Percentiles rank a stretch among this genome's conserved stretches.
Evolutionary conservation across 495 filamentous ascomycete species (phyloP).

Genomic region (Beverwykella pulmonaria): DNA sequence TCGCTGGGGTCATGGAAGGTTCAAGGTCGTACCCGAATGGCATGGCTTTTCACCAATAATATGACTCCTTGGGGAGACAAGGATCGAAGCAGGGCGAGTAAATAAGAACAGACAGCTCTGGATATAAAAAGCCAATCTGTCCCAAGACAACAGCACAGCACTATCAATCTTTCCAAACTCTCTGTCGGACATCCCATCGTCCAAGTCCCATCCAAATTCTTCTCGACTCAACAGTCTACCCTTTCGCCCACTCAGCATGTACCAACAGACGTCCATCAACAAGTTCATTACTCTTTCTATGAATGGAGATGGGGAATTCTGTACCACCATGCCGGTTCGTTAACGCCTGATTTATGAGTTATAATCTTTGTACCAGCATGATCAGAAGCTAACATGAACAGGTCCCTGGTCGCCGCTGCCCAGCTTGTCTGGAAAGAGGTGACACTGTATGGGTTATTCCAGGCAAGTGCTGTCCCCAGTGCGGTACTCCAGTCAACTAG

Average conservation of each 20-base stretch:
- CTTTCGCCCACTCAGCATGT: constrained; percentile 31
- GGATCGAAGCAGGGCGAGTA: too few relatives aligned
- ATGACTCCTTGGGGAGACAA: too few relatives aligned
- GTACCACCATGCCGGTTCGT: constrained; percentile 32
- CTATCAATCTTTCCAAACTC: not conserved
- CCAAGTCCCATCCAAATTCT: too few relatives aligned
- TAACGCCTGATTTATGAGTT: too few relatives aligned
- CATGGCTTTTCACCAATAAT: too few relatives aligned
- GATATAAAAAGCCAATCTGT: not conserved
- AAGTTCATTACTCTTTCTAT: constrained; percentile 16
- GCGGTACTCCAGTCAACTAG: constrained; percentile 44
- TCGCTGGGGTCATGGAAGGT: too few relatives aligned
- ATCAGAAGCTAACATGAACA: constrained; percentile 22
- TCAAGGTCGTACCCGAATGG: too few relatives aligned
- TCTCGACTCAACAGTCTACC: not conserved
- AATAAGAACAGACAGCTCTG: not conserved
- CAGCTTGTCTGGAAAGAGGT: constrained; percentile 41
- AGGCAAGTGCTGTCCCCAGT: constrained; percentile 46
- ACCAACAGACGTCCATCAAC: constrained; percentile 33
- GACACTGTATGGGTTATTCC: constrained; percentile 48
- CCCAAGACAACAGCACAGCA: not conserved
- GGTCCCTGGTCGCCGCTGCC: constrained; percentile 47
- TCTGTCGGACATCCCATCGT: not conserved
- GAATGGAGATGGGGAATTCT: constrained; percentile 17
- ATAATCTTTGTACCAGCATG: not conserved